Percentiles rank a stretch among this genome's conserved stretches.
Conservation (phyloP, 345 rosid genomes). For the Euphorbia tirucalli region DNA sequence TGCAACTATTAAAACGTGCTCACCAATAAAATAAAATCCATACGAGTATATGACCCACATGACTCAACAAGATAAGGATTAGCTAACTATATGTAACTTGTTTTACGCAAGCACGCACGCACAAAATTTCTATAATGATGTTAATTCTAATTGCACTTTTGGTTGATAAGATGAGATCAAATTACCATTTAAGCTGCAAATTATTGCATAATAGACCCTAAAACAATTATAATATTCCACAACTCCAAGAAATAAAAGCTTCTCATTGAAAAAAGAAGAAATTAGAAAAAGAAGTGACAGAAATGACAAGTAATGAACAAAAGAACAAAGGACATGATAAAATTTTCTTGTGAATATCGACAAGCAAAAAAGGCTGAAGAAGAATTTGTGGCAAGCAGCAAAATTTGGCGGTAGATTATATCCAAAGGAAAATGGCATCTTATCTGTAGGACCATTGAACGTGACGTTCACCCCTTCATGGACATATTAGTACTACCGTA, state of each 20-base stretch:
- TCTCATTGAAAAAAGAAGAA: neutral
- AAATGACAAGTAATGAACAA: neutral
- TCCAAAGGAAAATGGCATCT: neutral
- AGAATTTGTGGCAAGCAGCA: neutral
- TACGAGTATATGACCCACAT: conserved; percentile 7
- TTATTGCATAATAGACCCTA: neutral
- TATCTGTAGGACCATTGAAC: conserved; percentile 3
- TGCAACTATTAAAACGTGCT: neutral
- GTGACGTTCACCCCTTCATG: neutral
- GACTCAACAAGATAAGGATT: conserved; percentile 15
- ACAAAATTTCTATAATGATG: neutral
- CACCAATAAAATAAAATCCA: neutral
- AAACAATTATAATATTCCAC: too few species aligned
- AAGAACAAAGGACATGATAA: neutral
- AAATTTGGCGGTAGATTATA: conserved; percentile 1
- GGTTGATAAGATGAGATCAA: neutral
- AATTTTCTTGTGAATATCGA: neutral
- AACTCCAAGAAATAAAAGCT: neutral
- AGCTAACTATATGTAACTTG: neutral
- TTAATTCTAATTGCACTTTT: too few species aligned
- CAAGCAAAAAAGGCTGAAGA: neutral
- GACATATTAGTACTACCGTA: neutral
- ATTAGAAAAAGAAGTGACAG: neutral
- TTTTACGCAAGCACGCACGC: neutral
- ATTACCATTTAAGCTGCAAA: neutral